Evolutionary conservation across 2,329 filamentous ascomycete genomes (phyloP).

Genomic region (Hypomyces perniciosus): DNA sequence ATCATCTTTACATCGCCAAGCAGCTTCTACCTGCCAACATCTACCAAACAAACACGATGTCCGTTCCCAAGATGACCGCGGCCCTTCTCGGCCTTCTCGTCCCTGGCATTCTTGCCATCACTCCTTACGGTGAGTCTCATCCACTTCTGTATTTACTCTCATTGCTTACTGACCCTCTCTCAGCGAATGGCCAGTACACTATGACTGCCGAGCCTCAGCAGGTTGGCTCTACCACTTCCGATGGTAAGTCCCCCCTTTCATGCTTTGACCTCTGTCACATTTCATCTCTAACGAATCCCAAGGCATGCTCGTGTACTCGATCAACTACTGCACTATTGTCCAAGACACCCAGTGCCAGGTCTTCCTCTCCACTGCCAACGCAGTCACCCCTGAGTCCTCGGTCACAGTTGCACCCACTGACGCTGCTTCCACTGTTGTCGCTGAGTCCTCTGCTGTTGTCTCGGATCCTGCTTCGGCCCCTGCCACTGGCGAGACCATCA

Average conservation of each 20-base stretch:
- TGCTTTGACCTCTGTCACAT: background rate
- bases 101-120: constrained; percentile 10
- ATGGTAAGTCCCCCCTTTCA: constrained; percentile 20
- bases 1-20: background rate
- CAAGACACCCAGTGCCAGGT: constrained; percentile 29
- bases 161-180: background rate
- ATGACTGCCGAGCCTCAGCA: constrained; percentile 26
- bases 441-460: background rate
- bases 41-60: constrained; percentile 17
- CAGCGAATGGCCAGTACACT: constrained; percentile 25
- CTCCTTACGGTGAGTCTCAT: constrained; percentile 3
- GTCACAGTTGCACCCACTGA: constrained; percentile 12
- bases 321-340: constrained; percentile 32
- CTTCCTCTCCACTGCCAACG: constrained; percentile 22
- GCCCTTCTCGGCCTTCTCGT: constrained; percentile 19
- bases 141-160: background rate
- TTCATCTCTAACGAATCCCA: background rate
- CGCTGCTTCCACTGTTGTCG: constrained; percentile 1
- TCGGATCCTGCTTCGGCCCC: background rate
- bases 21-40: background rate
- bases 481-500: constrained; percentile 1
- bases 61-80: constrained; percentile 24
- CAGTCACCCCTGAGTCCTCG: constrained; percentile 12
- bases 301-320: constrained; percentile 29
- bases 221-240: constrained; percentile 26